phyloP scores from a whole-genome alignment of 768 basidiomycete genomes.

The Phaffia tasmanica region DNA sequence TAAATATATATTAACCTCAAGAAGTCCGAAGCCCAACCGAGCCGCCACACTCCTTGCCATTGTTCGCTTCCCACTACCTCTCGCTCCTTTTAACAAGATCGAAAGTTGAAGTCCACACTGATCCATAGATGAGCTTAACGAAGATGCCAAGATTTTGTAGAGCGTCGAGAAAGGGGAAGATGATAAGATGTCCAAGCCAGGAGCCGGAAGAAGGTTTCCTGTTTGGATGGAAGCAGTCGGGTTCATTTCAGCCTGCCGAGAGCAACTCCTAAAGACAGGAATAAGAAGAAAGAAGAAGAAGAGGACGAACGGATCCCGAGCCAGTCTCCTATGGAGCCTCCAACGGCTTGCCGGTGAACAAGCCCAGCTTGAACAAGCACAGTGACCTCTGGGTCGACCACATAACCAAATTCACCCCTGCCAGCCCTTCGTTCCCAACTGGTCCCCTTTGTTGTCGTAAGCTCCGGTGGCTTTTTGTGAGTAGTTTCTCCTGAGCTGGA shows the following conservation, averaged over 20 bases:
- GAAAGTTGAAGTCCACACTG: constrained; percentile 57
- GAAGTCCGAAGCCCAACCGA: constrained; percentile 59
- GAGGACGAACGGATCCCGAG: constrained; percentile 44
- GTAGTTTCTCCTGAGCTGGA: constrained; percentile 9
- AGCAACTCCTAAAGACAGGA: neutral
- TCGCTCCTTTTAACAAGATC: constrained; percentile 62
- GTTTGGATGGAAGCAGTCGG: neutral
- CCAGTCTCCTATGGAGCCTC: constrained; percentile 45
- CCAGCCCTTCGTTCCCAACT: constrained; percentile 36
- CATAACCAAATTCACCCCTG: constrained; percentile 67
- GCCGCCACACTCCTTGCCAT: constrained; percentile 41
- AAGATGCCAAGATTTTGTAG: constrained; percentile 50
- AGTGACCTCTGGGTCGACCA: constrained; percentile 63
- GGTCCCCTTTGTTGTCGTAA: constrained; percentile 34
- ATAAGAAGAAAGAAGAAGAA: neutral
- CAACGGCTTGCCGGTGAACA: constrained; percentile 54
- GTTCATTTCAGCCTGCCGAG: neutral
- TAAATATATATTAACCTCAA: constrained; percentile 49
- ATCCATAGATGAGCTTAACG: constrained; percentile 48
- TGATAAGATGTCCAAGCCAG: neutral
- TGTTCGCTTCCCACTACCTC: constrained; percentile 73
- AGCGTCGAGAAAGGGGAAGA: constrained; percentile 43
- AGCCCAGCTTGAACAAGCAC: constrained; percentile 68
- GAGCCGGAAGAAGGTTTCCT: neutral
- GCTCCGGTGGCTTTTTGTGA: constrained; percentile 6